Base-by-base conservation (phyloP, 345 rosid species). In the Dimocarpus longan region DNA sequence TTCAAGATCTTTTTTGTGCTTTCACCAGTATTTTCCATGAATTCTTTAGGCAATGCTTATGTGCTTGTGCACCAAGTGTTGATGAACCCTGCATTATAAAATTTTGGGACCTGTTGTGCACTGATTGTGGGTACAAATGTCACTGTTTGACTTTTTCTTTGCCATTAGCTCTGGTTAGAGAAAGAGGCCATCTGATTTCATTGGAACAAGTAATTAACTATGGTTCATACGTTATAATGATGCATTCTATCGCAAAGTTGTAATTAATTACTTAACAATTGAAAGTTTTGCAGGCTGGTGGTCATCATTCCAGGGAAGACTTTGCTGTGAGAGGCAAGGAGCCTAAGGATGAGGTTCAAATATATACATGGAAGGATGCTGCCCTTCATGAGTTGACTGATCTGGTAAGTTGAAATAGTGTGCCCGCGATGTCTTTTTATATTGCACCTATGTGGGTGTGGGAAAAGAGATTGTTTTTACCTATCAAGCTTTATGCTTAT, bases 281-380 rank as follows among this genome's bases (percentile, higher is more conserved):
- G 19, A 60, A 48, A 69, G 28, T 79, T 74, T 67, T 83, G 84
- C 86, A 93, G 99, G 84, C 81, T 52, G 99, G 97, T 66, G 87
- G 92, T 67, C 97, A 92, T 85, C 99, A 93, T 82, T 82, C 86
- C 7, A 87, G 84, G 77, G 98, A 92, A 85, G 97, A 95, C 44
- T 95, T 90, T 89, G 94, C 97, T n/a, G 91, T 89, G 71, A 91
- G 98, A 82, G 97, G 99, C 83, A 93, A 93, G 89, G 98, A 93
- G 70, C 98, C 99, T 52, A 93, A 93, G 78, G 95, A 92, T 77
- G 98, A 94, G 89, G 99, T 93, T 85, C 99, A 92, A 78, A 93
- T 95, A 64, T 95, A 95, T 83, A 94, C 98, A 3, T 95, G 99
- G 97, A 95, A 92, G 82, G 97, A 95, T 89, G 99, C 99, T 62